Evolutionary conservation across 1,139 yeast species (phyloP), one percentile per base, ranked within the genome.

Genomic region (Pichia norvegensis): DNA sequence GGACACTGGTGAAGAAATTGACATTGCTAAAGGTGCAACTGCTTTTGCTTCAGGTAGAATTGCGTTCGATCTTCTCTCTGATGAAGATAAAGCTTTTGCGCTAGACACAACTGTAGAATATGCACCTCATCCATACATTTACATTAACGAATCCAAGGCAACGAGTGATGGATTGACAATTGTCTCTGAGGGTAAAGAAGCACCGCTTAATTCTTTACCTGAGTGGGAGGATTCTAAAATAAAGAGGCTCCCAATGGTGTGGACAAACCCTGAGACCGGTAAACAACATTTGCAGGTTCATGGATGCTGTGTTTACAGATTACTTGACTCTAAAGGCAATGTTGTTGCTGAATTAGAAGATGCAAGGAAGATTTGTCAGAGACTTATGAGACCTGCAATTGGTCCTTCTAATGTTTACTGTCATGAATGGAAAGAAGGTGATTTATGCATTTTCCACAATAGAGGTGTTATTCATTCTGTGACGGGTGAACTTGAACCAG

Each of bases 91-190:
- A 65, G 68, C 81, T 52, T 73, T 79, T 56, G 95, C 88, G 2
- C 71, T 85, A 48, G 73, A 76, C 58, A 82, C 95, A 22, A 80
- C 79, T 2, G 92, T 86, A 29, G 86, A 81, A 47, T 86, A 86
- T 62, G 95, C 95, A 16, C 95, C 95, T 38, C 95, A 86, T 62
- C 95, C 95, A 36, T 86, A 86, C 63, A 86, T 86, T 51, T 85
- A 76, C 62, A 86, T 86, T 53, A 78, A 86, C 3, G 80, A 85
- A 9, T 87, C 95, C 37, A 76, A 71, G 47, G 95, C 95, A 36
- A 83, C 94, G 6, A 74, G 81, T 29, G 95, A 85, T 61, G 95
- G 95, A 5, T 71, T 86, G 49, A 83, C 95, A 7, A 86, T 86
- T 83, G 86, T 79, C 25, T 74, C 82, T 40, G 95, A 86, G 58